Conservation (phyloP, 208 protist species). For the Leishmania gerbilli region DNA sequence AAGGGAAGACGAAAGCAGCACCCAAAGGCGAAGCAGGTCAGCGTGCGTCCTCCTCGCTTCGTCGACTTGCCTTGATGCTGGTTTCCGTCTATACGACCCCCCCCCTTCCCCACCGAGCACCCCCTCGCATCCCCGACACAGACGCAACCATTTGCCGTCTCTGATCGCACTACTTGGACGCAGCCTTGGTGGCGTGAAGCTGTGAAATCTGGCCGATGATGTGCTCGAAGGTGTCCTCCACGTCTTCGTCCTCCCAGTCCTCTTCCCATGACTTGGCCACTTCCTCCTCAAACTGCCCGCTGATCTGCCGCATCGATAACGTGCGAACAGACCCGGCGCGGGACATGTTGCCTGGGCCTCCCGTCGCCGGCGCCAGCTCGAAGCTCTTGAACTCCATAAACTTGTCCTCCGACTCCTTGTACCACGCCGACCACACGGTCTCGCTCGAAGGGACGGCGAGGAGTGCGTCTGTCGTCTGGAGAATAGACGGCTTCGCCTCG, state of each 20-base stretch:
- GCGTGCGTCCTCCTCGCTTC: neutral
- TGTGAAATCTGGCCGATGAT: constrained; percentile 85
- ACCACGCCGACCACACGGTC: constrained; percentile 86
- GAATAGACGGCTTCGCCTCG: constrained; percentile 30
- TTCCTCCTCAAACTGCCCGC: constrained; percentile 90
- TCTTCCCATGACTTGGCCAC: constrained; percentile 91
- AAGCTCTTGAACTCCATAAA: constrained; percentile 89
- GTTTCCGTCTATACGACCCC: neutral
- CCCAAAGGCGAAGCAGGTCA: neutral
- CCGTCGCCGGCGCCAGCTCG: constrained; percentile 32
- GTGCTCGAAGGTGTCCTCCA: constrained; percentile 90
- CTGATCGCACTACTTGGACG: constrained; percentile 22
- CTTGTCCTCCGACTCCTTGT: constrained; percentile 75
- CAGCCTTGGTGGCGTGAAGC: constrained; percentile 50
- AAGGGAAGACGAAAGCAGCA: neutral
- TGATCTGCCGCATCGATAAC: constrained; percentile 83
- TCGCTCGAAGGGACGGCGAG: constrained; percentile 61
- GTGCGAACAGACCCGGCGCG: constrained; percentile 69
- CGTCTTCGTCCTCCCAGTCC: constrained; percentile 93
- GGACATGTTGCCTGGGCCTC: constrained; percentile 27
- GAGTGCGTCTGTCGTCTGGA: constrained; percentile 63
- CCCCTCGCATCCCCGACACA: neutral
- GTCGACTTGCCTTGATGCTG: neutral
- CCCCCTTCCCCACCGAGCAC: neutral
- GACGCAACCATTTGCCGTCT: neutral